phyloP scores from a whole-genome alignment of 208 protist genomes.

The Acanthamoeba triangularis region DNA sequence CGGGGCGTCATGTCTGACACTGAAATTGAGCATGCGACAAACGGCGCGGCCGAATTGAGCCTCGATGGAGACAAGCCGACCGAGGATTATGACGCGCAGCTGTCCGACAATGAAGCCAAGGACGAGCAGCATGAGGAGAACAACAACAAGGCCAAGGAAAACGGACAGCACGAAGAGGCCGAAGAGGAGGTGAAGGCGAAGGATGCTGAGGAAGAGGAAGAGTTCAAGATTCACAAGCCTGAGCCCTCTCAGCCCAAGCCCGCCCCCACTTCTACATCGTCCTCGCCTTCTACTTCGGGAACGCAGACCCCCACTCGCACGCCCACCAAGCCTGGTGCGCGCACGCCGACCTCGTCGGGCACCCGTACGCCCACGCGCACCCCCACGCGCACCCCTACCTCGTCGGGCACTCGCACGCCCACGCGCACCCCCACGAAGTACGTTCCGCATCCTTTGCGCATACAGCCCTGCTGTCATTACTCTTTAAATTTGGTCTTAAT shows the following conservation, averaged over 20 bases:
- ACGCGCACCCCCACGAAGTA: not conserved
- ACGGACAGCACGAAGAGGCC: not conserved
- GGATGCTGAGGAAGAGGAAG: not conserved
- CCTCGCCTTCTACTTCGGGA: not conserved
- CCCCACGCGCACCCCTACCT: not conserved
- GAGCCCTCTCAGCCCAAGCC: not conserved
- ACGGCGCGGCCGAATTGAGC: not conserved
- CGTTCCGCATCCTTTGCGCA: not conserved
- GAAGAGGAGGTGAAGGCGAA: not conserved
- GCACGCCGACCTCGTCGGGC: not conserved
- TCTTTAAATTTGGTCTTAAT: not conserved
- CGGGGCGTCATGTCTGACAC: not conserved
- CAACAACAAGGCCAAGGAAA: slow-evolving; percentile 20
- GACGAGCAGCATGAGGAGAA: slow-evolving; percentile 22
- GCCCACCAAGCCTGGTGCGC: not conserved
- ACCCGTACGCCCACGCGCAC: not conserved
- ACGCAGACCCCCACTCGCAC: not conserved
- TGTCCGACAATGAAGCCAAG: slow-evolving; percentile 21
- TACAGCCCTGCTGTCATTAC: not conserved
- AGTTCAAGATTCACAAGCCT: slow-evolving; percentile 44
- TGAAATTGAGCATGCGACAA: not conserved
- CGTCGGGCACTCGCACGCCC: not conserved
- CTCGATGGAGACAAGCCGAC: not conserved
- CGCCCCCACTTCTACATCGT: not conserved
- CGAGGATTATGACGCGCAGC: not conserved